phyloP scores from a whole-genome alignment of 2,329 filamentous ascomycete genomes.

The Karstenula rhodostoma region DNA sequence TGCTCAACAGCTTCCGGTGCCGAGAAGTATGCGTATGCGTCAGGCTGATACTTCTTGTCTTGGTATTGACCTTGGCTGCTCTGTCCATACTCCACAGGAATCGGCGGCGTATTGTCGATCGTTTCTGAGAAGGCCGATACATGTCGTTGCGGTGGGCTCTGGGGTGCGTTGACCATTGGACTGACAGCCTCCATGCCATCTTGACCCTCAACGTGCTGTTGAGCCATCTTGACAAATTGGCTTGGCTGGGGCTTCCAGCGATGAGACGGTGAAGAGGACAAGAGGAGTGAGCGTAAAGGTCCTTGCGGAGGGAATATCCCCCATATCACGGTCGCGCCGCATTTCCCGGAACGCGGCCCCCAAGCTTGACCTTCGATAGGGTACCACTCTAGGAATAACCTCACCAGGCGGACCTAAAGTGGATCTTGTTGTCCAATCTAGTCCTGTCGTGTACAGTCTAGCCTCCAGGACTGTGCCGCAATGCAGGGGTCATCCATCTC shows the following conservation, averaged over 20 bases:
- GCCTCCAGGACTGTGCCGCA: conserved; percentile 7
- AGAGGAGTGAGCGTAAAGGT: neutral
- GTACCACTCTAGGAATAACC: neutral
- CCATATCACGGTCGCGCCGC: conserved; percentile 7
- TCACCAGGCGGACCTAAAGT: conserved; percentile 2
- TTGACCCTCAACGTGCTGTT: conserved; percentile 13
- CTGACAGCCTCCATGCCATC: conserved; percentile 17
- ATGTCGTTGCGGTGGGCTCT: conserved; percentile 8
- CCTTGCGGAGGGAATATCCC: conserved; percentile 3
- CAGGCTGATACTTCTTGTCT: conserved; percentile 16
- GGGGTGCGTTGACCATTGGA: conserved; percentile 7
- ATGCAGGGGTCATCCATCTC: conserved; percentile 3
- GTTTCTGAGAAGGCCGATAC: conserved; percentile 16
- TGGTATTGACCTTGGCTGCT: conserved; percentile 6
- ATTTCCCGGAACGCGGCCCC: conserved; percentile 4
- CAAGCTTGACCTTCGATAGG: neutral
- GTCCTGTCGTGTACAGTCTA: neutral
- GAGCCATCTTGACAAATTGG: conserved; percentile 8
- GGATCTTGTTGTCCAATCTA: conserved; percentile 2
- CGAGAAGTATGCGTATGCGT: conserved; percentile 16
- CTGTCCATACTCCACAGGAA: conserved; percentile 13
- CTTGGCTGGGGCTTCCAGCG: conserved; percentile 8
- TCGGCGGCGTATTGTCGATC: conserved; percentile 18
- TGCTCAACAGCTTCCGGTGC: conserved; percentile 20
- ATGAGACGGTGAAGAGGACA: conserved; percentile 1